A percentile compares a stretch with the other conserved stretches of the same genome.
Conservation (phyloP, 306 rosid genomes). For the Luffa aegyptiaca region DNA sequence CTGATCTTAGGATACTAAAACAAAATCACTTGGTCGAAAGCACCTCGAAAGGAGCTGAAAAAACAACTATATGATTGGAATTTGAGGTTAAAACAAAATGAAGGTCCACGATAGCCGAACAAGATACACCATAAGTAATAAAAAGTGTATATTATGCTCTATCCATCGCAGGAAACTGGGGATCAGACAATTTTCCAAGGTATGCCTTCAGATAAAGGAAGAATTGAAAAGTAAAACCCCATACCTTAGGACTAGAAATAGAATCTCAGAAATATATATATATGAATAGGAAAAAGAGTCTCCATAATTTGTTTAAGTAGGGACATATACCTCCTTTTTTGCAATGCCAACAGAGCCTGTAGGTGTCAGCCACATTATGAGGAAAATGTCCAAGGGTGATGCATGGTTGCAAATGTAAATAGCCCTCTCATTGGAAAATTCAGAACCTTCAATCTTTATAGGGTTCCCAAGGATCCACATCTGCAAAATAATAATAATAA, state of each 20-base stretch:
- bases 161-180: background rate
- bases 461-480: conserved; percentile 65
- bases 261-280: background rate
- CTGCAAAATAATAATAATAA: conserved; percentile 21
- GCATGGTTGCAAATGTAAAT: conserved; percentile 59
- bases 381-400: conserved; percentile 51
- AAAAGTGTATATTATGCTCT: background rate
- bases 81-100: no score
- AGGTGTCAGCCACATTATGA: conserved; percentile 53
- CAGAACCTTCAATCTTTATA: conserved; percentile 45
- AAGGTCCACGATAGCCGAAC: no score
- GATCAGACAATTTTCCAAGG: background rate
- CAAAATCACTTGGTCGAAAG: no score
- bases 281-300: background rate
- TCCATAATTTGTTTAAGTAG: background rate
- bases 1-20: no score
- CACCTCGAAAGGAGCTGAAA: no score
- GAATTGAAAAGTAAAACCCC: background rate
- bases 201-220: background rate
- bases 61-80: no score
- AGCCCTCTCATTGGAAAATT: conserved; percentile 37
- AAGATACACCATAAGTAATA: no score
- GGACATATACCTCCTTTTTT: conserved; percentile 39
- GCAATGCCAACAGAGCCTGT: conserved; percentile 58
- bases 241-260: background rate